phyloP scores from a whole-genome alignment of 2,329 filamentous ascomycete genomes.

The Botryotinia globosa region DNA sequence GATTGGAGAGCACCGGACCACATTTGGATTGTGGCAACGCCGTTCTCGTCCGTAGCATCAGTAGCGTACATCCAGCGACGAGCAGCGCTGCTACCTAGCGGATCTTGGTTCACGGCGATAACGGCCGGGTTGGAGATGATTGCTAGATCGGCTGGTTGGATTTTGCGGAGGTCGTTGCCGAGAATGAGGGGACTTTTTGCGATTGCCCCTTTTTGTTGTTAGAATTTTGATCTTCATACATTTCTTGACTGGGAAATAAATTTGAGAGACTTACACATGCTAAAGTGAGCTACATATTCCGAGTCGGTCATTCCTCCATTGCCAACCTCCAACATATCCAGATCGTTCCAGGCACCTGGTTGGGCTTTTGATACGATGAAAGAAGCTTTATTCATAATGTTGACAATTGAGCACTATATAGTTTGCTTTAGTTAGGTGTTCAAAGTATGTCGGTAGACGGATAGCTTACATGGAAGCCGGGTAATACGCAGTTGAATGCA shows the following conservation, averaged over 20 bases:
- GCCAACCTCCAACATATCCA: conserved; percentile 41
- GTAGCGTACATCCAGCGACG: conserved; percentile 47
- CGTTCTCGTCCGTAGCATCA: conserved; percentile 43
- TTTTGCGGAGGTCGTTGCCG: conserved; percentile 36
- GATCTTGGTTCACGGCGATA: conserved; percentile 45
- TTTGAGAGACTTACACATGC: conserved; percentile 30
- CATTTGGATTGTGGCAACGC: conserved; percentile 47
- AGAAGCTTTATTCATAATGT: conserved; percentile 35
- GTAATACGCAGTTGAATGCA: conserved; percentile 35
- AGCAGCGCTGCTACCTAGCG: conserved; percentile 41
- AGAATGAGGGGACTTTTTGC: conserved; percentile 37
- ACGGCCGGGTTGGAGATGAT: conserved; percentile 45
- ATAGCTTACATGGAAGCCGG: conserved; percentile 31
- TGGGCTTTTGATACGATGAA: conserved; percentile 36
- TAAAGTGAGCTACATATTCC: conserved; percentile 40
- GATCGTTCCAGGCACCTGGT: conserved; percentile 38
- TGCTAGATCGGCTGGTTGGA: conserved; percentile 39
- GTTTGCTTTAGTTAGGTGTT: neutral
- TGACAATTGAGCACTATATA: conserved; percentile 33
- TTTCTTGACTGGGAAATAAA: neutral
- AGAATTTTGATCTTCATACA: conserved; percentile 4
- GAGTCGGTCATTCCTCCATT: conserved; percentile 40
- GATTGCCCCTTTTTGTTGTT: conserved; percentile 29
- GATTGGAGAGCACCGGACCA: conserved; percentile 47
- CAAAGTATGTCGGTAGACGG: neutral